Evolutionary conservation across 306 rosid genomes (phyloP).

Genomic region (Gastrolobium villosum): DNA sequence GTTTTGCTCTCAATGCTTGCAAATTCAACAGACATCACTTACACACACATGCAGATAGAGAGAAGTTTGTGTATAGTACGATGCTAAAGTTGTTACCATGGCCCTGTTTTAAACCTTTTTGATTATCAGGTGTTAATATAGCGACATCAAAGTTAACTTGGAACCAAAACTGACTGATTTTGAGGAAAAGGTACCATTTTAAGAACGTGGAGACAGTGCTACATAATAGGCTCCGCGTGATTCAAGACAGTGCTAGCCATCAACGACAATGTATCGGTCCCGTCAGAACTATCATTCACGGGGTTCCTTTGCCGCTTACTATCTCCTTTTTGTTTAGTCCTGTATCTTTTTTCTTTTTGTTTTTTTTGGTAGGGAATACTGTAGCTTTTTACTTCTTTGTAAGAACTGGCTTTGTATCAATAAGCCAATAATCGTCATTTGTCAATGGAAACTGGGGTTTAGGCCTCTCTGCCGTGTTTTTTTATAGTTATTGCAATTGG

Average conservation of each 20-base stretch:
- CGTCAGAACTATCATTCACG: conserved; percentile 37
- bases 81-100: conserved; percentile 20
- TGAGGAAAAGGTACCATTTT: conserved; percentile 15
- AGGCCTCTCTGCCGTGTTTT: conserved; percentile 25
- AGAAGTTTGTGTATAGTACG: conserved; percentile 48
- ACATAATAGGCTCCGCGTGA: conserved; percentile 7
- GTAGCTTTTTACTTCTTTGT: conserved; percentile 29
- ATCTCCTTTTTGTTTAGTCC: conserved; percentile 21
- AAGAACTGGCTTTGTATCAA: conserved; percentile 33
- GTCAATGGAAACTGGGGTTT: conserved; percentile 20
- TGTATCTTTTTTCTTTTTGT: conserved; percentile 11
- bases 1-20: conserved; percentile 39
- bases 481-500: conserved; percentile 26
- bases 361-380: no score
- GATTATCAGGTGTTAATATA: not conserved
- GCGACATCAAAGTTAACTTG: conserved; percentile 30
- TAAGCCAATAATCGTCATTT: conserved; percentile 13
- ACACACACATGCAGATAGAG: conserved; percentile 10
- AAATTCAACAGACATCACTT: conserved; percentile 37
- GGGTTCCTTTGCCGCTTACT: conserved; percentile 27
- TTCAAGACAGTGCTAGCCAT: not conserved
- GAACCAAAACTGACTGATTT: conserved; percentile 18
- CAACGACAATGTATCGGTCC: conserved; percentile 17
- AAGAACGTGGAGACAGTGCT: conserved; percentile 18
- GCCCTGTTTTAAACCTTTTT: conserved; percentile 34